Base-by-base conservation (phyloP, 345 rosid genomes). In the Citrus medica region DNA sequence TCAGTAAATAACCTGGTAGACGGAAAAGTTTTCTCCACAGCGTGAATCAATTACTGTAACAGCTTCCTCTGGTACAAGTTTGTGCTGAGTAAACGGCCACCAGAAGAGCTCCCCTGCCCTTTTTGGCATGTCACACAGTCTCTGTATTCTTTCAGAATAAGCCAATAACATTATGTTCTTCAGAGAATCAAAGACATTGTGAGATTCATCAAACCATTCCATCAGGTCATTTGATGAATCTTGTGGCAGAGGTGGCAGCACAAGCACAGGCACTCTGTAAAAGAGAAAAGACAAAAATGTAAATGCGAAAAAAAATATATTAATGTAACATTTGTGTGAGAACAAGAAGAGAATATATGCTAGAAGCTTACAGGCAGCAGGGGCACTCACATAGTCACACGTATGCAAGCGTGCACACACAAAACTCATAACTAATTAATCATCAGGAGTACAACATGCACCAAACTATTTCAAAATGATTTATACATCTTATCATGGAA, bases 31-130 rank as follows among this genome's bases (percentile, higher is more conserved):
- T 90, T 96, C 99, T 48, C 99, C 99, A 81, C 84, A 89, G 25
- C 98, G 90, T 67, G 98, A 94, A 89, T 96, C 99, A 83, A 96
- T 94, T 42, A 94, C 92, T 38, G 97, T 90, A 78, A 94, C 90
- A 78, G 46, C 76, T 67, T 81, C 90, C 83, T 92, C 87, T 13
- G 88, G 88, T 40, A 96, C 92, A 80, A 89, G 90, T 72, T 83
- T 85, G 85, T 96, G 99, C 84, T 96, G 97, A 86, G 99, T 94
- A 84, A 94, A 94, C 7, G 99, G 98, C 99, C 99, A 92, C 98
- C 99, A 96, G 75, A 96, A 88, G 78, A 87, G 83, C 59, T 94
- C 86, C 53, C 86, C 83, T 51, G 98, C 98, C 78, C 74, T 92
- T 88, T 86, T 94, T 16, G 89, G 82, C 97, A 94, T 92, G 61